Base-by-base conservation (phyloP, 306 rosid genomes). In the Malus asiatica region DNA sequence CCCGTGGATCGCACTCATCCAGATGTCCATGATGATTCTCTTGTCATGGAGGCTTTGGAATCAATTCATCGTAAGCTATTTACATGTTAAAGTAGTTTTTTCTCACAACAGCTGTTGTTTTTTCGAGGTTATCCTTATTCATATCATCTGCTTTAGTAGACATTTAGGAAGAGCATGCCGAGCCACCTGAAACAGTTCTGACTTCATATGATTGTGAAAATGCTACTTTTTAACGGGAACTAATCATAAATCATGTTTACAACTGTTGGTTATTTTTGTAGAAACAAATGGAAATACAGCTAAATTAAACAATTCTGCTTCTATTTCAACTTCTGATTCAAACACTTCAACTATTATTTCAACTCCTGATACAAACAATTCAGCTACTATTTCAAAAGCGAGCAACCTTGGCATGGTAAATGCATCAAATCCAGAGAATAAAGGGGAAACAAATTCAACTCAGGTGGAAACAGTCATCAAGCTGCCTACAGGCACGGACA, bases 1-100 rank as follows among this genome's bases (percentile, higher is more conserved):
- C 93, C 93, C 3, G 92, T 88, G 82, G 99, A 96, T 72, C 97
- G 97, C 52, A 86, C 93, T 51, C 97, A 89, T 83, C 97, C 99
- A 27, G 97, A 96, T 87, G 97, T 96, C 78, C 78, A 81, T 4
- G 99, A 96, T 79, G 93, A 90, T 10, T 90, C 76, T 75, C 83
- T 96, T 81, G 80, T 88, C 73, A 65, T 44, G 83, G 93, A 92
- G 44, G 91, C 98, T 32, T 45, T 48, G 71, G 86, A 87, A 52
- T 75, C 90, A 71, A 30, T 52, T 23, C 76, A 83, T 58, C 80
- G 99, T 96, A 85, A 87, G 97, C 81, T 71, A 73, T 53, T 63
- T 30, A 72, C 76, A 42, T 35, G 20, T 74, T 33, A 20, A 32
- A 16, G n/a, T 83, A 48, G 35, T 30, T 30, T 72, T 62, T 78